phyloP scores from a whole-genome alignment of 352 stramenopile species.

The Phytopythium vexans region DNA sequence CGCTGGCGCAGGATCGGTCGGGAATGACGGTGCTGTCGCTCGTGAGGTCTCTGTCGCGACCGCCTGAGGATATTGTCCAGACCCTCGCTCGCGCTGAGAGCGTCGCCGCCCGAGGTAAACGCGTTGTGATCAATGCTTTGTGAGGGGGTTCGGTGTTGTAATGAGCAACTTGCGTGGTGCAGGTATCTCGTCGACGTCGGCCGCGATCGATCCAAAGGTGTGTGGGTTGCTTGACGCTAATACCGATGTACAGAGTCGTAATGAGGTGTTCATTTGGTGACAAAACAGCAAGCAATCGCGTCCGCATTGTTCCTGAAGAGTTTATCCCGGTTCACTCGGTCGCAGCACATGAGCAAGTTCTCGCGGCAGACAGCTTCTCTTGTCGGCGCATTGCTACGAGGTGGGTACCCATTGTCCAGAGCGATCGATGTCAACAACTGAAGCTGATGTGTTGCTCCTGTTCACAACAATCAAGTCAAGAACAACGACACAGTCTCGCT shows the following conservation, averaged over 20 bases:
- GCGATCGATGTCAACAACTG: background rate
- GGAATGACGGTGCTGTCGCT: constrained; percentile 65
- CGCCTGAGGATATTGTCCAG: constrained; percentile 63
- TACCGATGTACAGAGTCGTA: too few species aligned
- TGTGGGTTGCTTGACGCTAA: constrained; percentile 2
- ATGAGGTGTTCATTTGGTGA: background rate
- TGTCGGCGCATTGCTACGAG: constrained; percentile 31
- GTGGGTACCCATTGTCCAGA: constrained; percentile 8
- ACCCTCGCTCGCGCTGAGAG: constrained; percentile 49
- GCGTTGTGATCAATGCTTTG: background rate
- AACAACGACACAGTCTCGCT: constrained; percentile 27
- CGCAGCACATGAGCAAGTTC: constrained; percentile 20
- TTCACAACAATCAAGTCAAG: constrained; percentile 18
- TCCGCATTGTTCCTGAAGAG: constrained; percentile 39
- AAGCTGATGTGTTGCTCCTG: background rate
- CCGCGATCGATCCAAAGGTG: constrained; percentile 19
- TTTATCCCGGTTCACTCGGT: constrained; percentile 22
- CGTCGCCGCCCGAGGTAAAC: constrained; percentile 12
- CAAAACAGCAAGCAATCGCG: constrained; percentile 37
- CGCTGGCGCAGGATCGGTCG: constrained; percentile 43
- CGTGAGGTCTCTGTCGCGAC: constrained; percentile 60
- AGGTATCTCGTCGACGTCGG: constrained; percentile 17
- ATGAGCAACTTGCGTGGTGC: background rate
- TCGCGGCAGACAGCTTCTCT: constrained; percentile 24
- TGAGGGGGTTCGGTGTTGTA: background rate